Evolutionary conservation across 257 asterid species (phyloP), one percentile per base, ranked within the genome.

Genomic region (Linderniella brevidens): DNA sequence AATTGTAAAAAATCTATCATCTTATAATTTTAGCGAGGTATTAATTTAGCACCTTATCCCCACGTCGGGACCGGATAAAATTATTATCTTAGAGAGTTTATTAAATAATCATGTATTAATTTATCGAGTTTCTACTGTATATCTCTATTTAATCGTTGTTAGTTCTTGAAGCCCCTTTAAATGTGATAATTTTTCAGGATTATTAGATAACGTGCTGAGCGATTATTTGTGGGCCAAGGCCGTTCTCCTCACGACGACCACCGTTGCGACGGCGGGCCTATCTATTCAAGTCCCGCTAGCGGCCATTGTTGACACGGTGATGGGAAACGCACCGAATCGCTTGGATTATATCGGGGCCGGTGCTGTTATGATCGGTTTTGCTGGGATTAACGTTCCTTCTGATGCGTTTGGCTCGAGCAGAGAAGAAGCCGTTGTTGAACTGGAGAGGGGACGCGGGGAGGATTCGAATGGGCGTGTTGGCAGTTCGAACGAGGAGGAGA

Each of bases 141-240:
- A n/a, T n/a, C n/a, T n/a, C n/a, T n/a, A n/a, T n/a, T n/a, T n/a
- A n/a, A n/a, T n/a, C n/a, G n/a, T n/a, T n/a, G n/a, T n/a, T n/a
- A n/a, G n/a, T n/a, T n/a, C n/a, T n/a, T n/a, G n/a, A n/a, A n/a
- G n/a, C n/a, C n/a, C n/a, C n/a, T n/a, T n/a, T n/a, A n/a, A n/a
- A n/a, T n/a, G 17, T 13, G 19, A 13, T 17, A 13, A 16, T 8
- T 52, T 11, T 66, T 53, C 70, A 85, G 98, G 98, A 58, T 58
- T 90, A 59, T 70, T 90, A 60, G 98, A 90, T 43, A 90, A 90
- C 50, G 96, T 81, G 61, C 52, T 85, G 78, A 90, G 98, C 29
- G 98, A 90, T 64, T 90, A 84, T 62, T 59, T 85, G 13, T 90
- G 98, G 98, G 98, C 96, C 43, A 90, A 90, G 63, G 96, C 98